phyloP scores from a whole-genome alignment of 805 yeast genomes.

The Saturnispora sekii region DNA sequence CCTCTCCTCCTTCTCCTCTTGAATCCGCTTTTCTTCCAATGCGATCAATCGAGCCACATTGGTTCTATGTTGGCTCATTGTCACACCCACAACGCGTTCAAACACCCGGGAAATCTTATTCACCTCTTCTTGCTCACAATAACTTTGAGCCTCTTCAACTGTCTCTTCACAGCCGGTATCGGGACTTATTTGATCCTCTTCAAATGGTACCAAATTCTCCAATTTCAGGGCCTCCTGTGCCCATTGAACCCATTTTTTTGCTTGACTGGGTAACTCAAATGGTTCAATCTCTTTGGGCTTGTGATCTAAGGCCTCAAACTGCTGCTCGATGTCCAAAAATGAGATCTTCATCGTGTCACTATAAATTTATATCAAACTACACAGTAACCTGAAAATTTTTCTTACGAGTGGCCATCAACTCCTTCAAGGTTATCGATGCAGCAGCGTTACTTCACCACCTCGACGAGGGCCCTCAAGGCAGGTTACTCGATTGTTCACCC shows the following conservation, averaged over 20 bases:
- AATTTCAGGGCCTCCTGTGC: neutral
- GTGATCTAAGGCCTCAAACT: neutral
- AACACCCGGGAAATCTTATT: neutral
- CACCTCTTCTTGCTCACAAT: neutral
- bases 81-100: neutral
- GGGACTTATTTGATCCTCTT: neutral
- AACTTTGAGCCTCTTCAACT: neutral
- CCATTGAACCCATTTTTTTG: neutral
- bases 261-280: neutral
- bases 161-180: neutral
- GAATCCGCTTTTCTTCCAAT: constrained; percentile 14
- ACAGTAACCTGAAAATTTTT: neutral
- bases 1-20: constrained; percentile 11
- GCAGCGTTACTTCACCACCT: constrained; percentile 25
- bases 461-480: constrained; percentile 32
- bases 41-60: constrained; percentile 10
- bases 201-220: neutral
- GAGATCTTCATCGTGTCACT: constrained; percentile 2
- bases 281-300: neutral
- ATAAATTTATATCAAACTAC: neutral
- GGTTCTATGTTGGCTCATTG: neutral
- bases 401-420: neutral
- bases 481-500: constrained; percentile 76
- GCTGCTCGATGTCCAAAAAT: neutral
- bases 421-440: neutral